Evolutionary conservation across 345 rosid genomes (phyloP).

Genomic region (Barbarea vulgaris): DNA sequence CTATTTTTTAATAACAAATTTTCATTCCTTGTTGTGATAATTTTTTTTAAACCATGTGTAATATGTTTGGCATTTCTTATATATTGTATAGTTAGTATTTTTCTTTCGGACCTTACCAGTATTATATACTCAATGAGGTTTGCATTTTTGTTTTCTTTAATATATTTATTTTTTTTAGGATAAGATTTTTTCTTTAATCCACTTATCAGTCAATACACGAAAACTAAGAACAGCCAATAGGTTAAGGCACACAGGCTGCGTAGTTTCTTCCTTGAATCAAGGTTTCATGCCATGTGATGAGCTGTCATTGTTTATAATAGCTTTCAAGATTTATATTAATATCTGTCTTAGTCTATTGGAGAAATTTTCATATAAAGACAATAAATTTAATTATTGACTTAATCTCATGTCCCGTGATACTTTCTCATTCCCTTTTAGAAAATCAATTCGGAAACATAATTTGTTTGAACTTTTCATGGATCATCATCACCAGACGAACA

Average conservation of each 20-base stretch:
- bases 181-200: background rate
- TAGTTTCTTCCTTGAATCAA: constrained; percentile 14
- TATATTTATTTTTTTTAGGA: no score
- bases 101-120: background rate
- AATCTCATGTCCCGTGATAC: background rate
- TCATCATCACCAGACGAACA: background rate
- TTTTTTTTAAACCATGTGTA: no score
- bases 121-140: background rate
- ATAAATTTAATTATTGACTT: background rate
- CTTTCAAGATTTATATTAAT: constrained; percentile 1
- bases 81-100: background rate
- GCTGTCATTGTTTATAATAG: background rate
- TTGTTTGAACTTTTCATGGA: background rate
- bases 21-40: no score
- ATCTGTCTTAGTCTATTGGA: background rate
- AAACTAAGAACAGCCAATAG: background rate
- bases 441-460: background rate
- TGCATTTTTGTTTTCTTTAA: no score
- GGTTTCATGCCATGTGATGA: constrained; percentile 13
- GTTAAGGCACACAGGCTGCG: background rate
- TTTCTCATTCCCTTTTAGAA: background rate
- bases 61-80: no score
- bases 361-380: background rate
- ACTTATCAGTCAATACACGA: background rate
- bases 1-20: no score